Base-by-base conservation (phyloP, 2,329 filamentous ascomycete genomes). In the Penicillium sp. region DNA sequence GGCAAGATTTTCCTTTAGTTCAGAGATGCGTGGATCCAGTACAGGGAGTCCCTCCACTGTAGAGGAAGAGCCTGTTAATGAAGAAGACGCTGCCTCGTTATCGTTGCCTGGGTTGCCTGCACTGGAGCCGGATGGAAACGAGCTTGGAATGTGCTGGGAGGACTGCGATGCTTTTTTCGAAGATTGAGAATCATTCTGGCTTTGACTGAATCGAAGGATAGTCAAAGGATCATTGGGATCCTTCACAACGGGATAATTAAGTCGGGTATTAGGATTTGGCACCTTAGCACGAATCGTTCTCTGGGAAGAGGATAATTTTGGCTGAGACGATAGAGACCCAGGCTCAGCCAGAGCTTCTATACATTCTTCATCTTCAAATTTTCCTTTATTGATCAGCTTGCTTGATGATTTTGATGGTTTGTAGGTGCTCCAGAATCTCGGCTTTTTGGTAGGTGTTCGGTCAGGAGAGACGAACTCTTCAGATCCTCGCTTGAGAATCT, bases 191-290 rank as follows among this genome's bases (percentile, higher is more conserved):
- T 81, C 84, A 47, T 81, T 79, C 70, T 93, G 90, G 66, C 88
- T 91, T 70, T 93, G 90, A 66, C 88, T 91, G 29, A 91, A 77
- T 45, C 87, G 84, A 46, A 86, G 64, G 27, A 81, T 78, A 0
- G 88, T 90, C 57, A 80, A 80, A 5, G 84, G 82, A 64, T 90
- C 85, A 63, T 86, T 82, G 1, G 87, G 83, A 63, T 93, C 86
- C 73, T 96, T 96, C 22, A 93, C 90, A 13, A 92, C 84, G 1
- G 88, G 83, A 66, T 91, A 96, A 27, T 81, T 82, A 26, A 91
- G 77, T 22, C 78, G 80, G 60, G 80, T 67, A 62, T 75, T 71
- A 62, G 75, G 61, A 56, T 71, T 64, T 22, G 56, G 52, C 7
- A 69, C 69, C 48, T 70, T 73, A 45, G 59, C 46, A 53, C 67